These are phyloP conservation scores for Aegilops umbellulata DNA, from an alignment of 176 grass and related monocot genomes.

Conservation along the genomic window DNA sequence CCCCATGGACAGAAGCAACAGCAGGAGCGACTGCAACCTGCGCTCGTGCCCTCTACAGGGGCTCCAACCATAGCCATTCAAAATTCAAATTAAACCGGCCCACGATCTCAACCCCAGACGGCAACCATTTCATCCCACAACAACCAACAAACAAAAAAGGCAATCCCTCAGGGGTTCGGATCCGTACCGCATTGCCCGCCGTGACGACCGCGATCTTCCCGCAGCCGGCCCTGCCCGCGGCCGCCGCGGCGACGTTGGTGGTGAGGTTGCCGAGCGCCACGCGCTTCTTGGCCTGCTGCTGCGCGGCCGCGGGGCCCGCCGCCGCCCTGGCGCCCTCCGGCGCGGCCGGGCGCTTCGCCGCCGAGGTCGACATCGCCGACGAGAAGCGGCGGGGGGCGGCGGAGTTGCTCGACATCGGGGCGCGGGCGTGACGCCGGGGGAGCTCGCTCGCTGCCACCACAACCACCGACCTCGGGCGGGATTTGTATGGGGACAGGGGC, in stretches of 20 bases:
- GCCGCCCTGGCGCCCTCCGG: conserved; percentile 29
- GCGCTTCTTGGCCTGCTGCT: conserved; percentile 83
- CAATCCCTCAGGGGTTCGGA: not conserved
- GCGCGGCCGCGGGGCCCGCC: conserved; percentile 23
- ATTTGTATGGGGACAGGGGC: not conserved
- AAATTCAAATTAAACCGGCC: not conserved
- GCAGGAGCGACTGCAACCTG: not conserved
- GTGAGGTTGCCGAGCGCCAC: conserved; percentile 77
- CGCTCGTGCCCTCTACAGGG: not conserved
- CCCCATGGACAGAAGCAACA: not conserved
- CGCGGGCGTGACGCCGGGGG: not conserved
- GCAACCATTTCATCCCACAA: too few relatives aligned
- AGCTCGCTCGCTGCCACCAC: not conserved
- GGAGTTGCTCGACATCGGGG: conserved; percentile 40
- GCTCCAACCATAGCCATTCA: not conserved
- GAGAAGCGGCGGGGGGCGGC: conserved; percentile 34
- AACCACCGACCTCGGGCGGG: not conserved
- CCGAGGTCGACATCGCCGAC: not conserved
- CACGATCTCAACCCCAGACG: not conserved
- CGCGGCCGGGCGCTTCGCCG: conserved; percentile 57
- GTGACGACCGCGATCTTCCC: conserved; percentile 25
- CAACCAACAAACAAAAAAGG: not conserved
- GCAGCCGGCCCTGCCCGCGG: not conserved
- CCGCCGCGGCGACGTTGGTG: conserved; percentile 42
- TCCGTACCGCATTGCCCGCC: conserved; percentile 31